These are phyloP conservation scores for Diutina mesorugosa DNA, from an alignment of 1,139 yeast genomes.

Conservation along the genomic window DNA sequence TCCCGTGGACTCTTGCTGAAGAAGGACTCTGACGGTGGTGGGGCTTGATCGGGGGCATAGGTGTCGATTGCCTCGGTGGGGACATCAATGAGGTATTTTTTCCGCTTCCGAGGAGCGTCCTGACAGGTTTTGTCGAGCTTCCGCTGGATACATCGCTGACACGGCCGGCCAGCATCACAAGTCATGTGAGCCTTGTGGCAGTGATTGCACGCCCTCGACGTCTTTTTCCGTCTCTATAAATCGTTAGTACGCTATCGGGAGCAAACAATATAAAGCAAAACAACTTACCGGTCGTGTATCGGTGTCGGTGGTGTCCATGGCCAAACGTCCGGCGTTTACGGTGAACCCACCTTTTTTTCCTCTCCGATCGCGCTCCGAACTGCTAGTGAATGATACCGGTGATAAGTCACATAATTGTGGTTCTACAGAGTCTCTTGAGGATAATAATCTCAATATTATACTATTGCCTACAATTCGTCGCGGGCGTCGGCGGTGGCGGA, in stretches of 20 bases:
- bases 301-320: not conserved
- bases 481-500: conserved; percentile 2
- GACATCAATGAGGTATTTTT: conserved; percentile 61
- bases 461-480: conserved; percentile 6
- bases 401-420: no score
- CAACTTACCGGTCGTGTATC: not conserved
- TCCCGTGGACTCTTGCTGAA: not conserved
- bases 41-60: not conserved
- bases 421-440: not conserved
- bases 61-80: conserved; percentile 12
- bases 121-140: conserved; percentile 65
- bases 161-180: conserved; percentile 73
- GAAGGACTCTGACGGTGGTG: not conserved
- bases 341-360: not conserved
- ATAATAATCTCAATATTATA: not conserved
- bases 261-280: no score
- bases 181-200: conserved; percentile 84
- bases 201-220: conserved; percentile 73
- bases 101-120: conserved; percentile 82
- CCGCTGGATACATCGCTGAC: conserved; percentile 61
- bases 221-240: conserved; percentile 31
- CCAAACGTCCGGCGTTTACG: not conserved
- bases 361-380: not conserved
- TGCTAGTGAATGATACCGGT: not conserved
- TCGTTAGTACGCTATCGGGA: not conserved